These are phyloP conservation scores for Zygosaccharomyces sapae DNA, from an alignment of 1,139 yeast genomes.

Conservation along the genomic window DNA sequence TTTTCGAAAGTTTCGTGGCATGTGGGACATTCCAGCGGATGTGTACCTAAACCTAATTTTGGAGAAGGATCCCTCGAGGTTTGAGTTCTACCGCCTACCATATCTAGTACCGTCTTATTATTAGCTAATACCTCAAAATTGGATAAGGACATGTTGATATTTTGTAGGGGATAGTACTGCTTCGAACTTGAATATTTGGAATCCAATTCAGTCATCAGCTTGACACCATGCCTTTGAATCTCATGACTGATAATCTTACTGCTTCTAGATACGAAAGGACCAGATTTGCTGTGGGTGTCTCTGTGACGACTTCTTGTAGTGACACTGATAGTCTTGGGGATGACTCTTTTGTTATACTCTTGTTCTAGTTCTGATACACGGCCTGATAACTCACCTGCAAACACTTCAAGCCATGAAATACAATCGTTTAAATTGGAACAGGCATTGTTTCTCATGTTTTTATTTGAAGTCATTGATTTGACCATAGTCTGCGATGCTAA, in stretches of 20 bases:
- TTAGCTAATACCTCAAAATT: slow-evolving; percentile 48
- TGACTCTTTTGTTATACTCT: slow-evolving; percentile 44
- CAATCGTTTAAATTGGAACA: slow-evolving; percentile 57
- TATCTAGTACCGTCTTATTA: slow-evolving; percentile 48
- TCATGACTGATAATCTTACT: slow-evolving; percentile 25
- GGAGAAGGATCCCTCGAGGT: slow-evolving; percentile 4
- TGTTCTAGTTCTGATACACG: slow-evolving; percentile 73
- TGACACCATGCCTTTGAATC: slow-evolving; percentile 41
- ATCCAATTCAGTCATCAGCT: slow-evolving; percentile 41
- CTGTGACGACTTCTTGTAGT: slow-evolving; percentile 35
- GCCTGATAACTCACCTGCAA: slow-evolving; percentile 71
- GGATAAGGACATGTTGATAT: slow-evolving; percentile 49
- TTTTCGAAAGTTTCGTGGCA: slow-evolving; percentile 20
- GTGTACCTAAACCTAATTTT: neutral
- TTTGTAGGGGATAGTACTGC: slow-evolving; percentile 46
- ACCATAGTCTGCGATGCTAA: slow-evolving; percentile 57
- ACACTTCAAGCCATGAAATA: slow-evolving; percentile 75
- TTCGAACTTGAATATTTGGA: slow-evolving; percentile 25
- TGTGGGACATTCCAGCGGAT: slow-evolving; percentile 17
- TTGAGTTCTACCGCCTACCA: slow-evolving; percentile 35
- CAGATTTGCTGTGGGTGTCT: slow-evolving; percentile 35
- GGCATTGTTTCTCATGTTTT: slow-evolving; percentile 63
- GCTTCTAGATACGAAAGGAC: slow-evolving; percentile 20
- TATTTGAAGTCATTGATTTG: slow-evolving; percentile 85
- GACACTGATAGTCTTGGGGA: slow-evolving; percentile 54